Conservation (phyloP, 257 asterid genomes). For the Lithospermum erythrorhizon region DNA sequence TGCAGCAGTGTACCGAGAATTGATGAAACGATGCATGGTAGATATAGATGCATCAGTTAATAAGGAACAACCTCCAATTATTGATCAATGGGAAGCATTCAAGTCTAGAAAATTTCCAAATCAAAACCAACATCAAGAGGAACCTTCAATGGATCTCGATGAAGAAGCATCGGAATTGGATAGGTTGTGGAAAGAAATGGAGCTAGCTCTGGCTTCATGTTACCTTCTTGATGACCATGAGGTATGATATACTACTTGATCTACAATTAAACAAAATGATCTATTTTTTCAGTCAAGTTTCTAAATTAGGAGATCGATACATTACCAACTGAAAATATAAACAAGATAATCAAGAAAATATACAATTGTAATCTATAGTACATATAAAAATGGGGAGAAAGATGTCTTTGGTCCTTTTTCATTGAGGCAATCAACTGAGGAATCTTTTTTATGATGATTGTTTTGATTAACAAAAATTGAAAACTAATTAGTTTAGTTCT, state of each 20-base stretch:
- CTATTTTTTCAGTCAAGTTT: too few species aligned
- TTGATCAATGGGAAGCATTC: slow-evolving; percentile 79
- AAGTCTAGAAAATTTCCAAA: slow-evolving; percentile 33
- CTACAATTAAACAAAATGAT: too few species aligned
- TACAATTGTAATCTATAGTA: too few species aligned
- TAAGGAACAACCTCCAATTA: slow-evolving; percentile 55
- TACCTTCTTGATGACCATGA: slow-evolving; percentile 63
- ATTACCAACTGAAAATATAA: too few species aligned
- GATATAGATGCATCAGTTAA: slow-evolving; percentile 72
- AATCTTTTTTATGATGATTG: too few species aligned
- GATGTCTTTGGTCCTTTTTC: too few species aligned
- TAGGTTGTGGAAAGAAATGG: slow-evolving; percentile 95
- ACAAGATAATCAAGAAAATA: too few species aligned
- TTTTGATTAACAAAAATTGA: too few species aligned
- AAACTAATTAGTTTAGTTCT: too few species aligned
- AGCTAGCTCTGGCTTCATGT: slow-evolving; percentile 78
- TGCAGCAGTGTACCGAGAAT: slow-evolving; percentile 73
- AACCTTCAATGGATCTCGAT: slow-evolving; percentile 18
- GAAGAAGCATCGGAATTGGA: slow-evolving; percentile 78
- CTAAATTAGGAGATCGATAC: too few species aligned
- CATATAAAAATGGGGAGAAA: too few species aligned
- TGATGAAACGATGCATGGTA: slow-evolving; percentile 71
- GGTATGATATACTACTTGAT: slow-evolving; percentile 24
- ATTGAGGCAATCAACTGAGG: too few species aligned
- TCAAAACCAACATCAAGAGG: slow-evolving; percentile 25